Conservation (phyloP, 768 basidiomycete species). For the Lactarius vividus region DNA sequence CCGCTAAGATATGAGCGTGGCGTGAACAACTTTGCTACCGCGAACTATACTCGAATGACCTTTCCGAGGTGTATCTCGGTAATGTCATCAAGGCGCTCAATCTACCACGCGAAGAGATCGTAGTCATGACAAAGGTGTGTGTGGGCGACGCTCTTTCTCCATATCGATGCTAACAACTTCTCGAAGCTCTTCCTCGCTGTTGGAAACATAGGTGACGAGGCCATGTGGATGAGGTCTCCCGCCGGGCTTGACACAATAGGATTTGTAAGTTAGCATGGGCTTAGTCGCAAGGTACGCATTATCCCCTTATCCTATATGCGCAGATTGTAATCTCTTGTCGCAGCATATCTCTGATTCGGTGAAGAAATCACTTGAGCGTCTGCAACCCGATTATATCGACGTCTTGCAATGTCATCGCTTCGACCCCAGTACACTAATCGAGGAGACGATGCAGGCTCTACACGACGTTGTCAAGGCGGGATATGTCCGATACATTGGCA, state of each 20-base stretch:
- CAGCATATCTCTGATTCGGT: slow-evolving; percentile 73
- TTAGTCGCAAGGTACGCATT: slow-evolving; percentile 37
- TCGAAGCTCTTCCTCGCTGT: slow-evolving; percentile 8
- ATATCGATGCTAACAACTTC: not conserved
- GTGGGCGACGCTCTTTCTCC: not conserved
- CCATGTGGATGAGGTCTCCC: not conserved
- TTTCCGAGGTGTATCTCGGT: too few relatives aligned
- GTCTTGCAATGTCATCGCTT: slow-evolving; percentile 55
- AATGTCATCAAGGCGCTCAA: too few relatives aligned
- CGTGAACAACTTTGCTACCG: too few relatives aligned
- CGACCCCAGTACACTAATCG: slow-evolving; percentile 37
- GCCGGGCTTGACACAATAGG: slow-evolving; percentile 32
- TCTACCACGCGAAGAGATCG: too few relatives aligned
- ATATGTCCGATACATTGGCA: slow-evolving; percentile 35
- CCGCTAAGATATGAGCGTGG: too few relatives aligned
- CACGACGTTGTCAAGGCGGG: slow-evolving; percentile 42
- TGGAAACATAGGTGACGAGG: not conserved
- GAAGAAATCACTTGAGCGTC: slow-evolving; percentile 57
- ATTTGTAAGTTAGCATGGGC: slow-evolving; percentile 39
- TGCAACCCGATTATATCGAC: slow-evolving; percentile 77
- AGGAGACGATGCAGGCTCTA: slow-evolving; percentile 36
- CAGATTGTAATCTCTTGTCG: not conserved
- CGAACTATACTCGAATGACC: too few relatives aligned
- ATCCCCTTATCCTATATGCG: not conserved
- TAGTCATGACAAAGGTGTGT: slow-evolving; percentile 41